phyloP scores from a whole-genome alignment of 1,284 basidiomycete species.

The Sporisorium scitamineum region DNA sequence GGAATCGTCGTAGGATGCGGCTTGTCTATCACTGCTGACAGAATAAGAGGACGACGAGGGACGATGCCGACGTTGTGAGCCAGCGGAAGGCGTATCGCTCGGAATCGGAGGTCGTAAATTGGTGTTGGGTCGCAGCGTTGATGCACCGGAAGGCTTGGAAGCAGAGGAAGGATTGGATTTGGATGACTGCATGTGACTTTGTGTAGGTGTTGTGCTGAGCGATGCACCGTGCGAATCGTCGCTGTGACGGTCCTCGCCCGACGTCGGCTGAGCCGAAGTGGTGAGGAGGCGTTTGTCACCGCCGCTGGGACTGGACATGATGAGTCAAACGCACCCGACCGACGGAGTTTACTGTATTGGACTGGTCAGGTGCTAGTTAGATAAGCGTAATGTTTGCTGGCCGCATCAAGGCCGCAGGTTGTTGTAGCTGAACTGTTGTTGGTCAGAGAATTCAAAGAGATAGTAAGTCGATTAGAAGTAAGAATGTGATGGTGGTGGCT shows the following conservation, averaged over 20 bases:
- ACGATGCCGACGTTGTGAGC: slow-evolving; percentile 24
- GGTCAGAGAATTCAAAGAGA: background rate
- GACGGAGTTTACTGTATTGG: background rate
- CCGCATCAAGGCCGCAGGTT: slow-evolving; percentile 4
- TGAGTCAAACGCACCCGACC: slow-evolving; percentile 3
- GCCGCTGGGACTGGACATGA: slow-evolving; percentile 30
- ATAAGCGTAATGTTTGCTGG: background rate
- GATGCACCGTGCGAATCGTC: slow-evolving; percentile 42
- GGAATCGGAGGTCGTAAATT: slow-evolving; percentile 30
- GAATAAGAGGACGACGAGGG: slow-evolving; percentile 28
- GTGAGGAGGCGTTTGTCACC: slow-evolving; percentile 33
- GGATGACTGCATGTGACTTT: slow-evolving; percentile 42
- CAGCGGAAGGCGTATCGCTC: slow-evolving; percentile 20
- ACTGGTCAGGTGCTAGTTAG: background rate
- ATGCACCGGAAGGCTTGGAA: slow-evolving; percentile 13
- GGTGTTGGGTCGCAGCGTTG: slow-evolving; percentile 30
- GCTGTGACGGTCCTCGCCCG: slow-evolving; percentile 1
- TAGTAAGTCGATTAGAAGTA: background rate
- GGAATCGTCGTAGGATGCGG: slow-evolving; percentile 29
- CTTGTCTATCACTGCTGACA: slow-evolving; percentile 18
- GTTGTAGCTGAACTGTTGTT: background rate
- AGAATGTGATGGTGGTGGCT: background rate
- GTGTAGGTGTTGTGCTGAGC: slow-evolving; percentile 56
- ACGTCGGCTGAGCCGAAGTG: slow-evolving; percentile 11
- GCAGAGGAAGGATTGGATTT: slow-evolving; percentile 35